Percentiles rank a stretch among this genome's conserved stretches.
These are phyloP conservation scores for Fusarium sp. DNA, from an alignment of 2,329 filamentous ascomycete species.

Conservation along the genomic window DNA sequence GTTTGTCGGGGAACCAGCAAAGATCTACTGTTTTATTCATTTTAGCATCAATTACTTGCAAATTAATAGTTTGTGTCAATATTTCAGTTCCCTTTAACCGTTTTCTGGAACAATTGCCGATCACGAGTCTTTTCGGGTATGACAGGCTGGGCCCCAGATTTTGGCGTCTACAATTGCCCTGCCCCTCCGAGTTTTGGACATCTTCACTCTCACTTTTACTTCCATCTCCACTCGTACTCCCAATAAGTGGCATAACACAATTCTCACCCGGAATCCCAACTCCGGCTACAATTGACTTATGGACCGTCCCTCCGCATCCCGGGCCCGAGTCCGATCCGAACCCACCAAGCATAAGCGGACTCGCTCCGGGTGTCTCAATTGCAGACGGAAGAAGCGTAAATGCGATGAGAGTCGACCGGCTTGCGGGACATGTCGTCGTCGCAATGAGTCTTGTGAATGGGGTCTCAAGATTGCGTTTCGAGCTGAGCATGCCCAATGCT, in stretches of 20 bases:
- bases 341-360: slow-evolving; percentile 49
- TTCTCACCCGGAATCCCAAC: neutral
- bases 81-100: neutral
- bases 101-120: neutral
- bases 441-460: slow-evolving; percentile 52
- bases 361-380: slow-evolving; percentile 53
- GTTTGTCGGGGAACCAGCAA: neutral
- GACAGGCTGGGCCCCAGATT: neutral
- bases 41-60: neutral
- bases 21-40: neutral
- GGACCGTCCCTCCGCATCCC: slow-evolving; percentile 16
- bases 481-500: slow-evolving; percentile 51
- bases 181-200: slow-evolving; percentile 1
- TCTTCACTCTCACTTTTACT: neutral
- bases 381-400: slow-evolving; percentile 54
- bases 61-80: neutral
- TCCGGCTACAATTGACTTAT: slow-evolving; percentile 42
- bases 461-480: slow-evolving; percentile 54
- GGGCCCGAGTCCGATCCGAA: neutral
- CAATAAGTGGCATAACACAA: neutral
- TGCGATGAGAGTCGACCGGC: slow-evolving; percentile 53
- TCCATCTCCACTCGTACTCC: slow-evolving; percentile 6
- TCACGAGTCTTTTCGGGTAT: neutral
- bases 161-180: slow-evolving; percentile 20
- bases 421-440: slow-evolving; percentile 51